Conservation (phyloP, 202 grass and related monocot species). For the Cymbopogon flexuosus region DNA sequence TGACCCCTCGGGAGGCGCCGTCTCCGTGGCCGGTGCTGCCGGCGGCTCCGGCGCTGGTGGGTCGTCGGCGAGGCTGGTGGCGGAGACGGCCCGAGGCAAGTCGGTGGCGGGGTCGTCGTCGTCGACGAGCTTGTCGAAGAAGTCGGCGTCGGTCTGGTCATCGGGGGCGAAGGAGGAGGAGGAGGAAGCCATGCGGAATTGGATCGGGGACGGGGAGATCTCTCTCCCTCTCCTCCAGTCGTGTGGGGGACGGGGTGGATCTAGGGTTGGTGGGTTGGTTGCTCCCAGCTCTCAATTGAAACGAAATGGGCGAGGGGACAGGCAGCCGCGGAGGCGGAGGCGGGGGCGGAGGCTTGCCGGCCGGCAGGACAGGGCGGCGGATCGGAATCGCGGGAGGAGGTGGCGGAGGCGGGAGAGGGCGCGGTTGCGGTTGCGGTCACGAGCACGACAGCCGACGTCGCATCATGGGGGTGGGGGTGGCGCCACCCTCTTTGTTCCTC, state of each 20-base stretch:
- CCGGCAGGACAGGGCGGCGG: not conserved
- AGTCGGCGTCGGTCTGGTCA: conserved; percentile 88
- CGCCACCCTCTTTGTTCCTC: too few relatives aligned
- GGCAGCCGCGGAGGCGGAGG: not conserved
- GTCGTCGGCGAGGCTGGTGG: conserved; percentile 34
- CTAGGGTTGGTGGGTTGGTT: conserved; percentile 26
- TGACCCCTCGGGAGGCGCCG: conserved; percentile 27
- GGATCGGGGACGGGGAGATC: conserved; percentile 11
- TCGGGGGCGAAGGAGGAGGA: conserved; percentile 30
- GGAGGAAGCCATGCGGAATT: conserved; percentile 38
- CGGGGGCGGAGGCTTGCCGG: conserved; percentile 2
- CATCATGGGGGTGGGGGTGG: too few relatives aligned
- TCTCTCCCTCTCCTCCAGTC: not conserved
- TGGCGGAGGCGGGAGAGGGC: not conserved
- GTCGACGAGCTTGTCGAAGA: conserved; percentile 87
- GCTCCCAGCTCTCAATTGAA: not conserved
- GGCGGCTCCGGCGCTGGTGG: not conserved
- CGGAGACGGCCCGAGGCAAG: conserved; percentile 29
- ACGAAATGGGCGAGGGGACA: not conserved
- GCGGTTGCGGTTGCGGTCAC: conserved; percentile 9
- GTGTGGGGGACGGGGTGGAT: conserved; percentile 8
- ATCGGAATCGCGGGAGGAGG: not conserved
- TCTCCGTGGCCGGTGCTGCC: not conserved
- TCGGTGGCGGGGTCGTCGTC: conserved; percentile 50
- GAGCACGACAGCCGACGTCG: too few relatives aligned